Evolutionary conservation across 768 basidiomycete species (phyloP), one percentile per base, ranked within the genome.

Genomic region (Lactarius trivialis): DNA sequence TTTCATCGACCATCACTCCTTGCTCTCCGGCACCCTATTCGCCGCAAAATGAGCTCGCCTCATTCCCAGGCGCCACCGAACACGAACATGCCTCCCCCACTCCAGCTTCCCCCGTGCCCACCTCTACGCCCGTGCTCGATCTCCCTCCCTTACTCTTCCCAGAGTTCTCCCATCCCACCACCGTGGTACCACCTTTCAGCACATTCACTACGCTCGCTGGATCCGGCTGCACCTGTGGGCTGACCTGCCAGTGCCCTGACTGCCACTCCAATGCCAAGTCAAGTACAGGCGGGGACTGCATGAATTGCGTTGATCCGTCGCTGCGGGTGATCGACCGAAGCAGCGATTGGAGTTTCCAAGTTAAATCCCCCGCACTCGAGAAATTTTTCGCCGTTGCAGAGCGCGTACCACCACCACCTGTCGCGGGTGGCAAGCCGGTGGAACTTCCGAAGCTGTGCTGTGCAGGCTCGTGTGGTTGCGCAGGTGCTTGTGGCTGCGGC

Each of bases 161-260:
- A 17, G 58, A 58, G 3, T 12, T 53, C 43, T 49, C 66, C 49
- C 17, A 45, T 21, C 51, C 59, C 15, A 32, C 51, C 43, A 39
- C 65, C 48, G 65, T 58, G 17, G 63, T 67, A 5, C 67, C 67
- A 43, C 65, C 67, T 34, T 67, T 67, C 52, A 67, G 67, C 48
- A 63, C 67, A n/a, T 60, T 67, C 61, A 62, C 33, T 26, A 63
- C 65, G 28, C 67, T 67, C 8, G 67, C 67, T 8, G 67, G 67
- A 26, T 63, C 60, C 28, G 67, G 67, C n/a, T 67, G 67, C 58
- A 66, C 67, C 1, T 67, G 67, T 28, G 67, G 67, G n/a, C 49
- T 67, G 55, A 65, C 61, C 37, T 67, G 67, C 41, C 56, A 56
- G 28, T 67, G 67, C 56, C 65, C 67, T 19, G 55, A 43, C 30